A percentile compares a stretch with the other conserved stretches of the same genome.
Evolutionary conservation across 345 rosid genomes (phyloP).

Genomic region (Euphorbia tirucalli): DNA sequence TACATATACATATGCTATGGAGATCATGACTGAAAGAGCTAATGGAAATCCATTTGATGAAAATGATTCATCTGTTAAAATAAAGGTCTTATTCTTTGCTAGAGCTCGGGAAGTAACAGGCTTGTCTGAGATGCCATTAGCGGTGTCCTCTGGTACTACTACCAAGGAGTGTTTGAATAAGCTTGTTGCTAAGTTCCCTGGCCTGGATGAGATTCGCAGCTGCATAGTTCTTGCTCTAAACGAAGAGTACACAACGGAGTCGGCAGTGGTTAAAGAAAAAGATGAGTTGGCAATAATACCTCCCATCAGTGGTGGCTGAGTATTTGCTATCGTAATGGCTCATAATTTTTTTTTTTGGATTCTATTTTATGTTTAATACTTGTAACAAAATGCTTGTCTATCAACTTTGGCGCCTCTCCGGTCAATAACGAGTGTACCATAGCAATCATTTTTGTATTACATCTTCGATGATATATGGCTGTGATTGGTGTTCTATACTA

Average conservation of each 20-base stretch:
- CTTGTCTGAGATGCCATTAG: conserved; percentile 44
- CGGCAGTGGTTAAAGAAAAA: conserved; percentile 54
- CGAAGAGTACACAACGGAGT: conserved; percentile 63
- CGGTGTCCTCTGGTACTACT: conserved; percentile 63
- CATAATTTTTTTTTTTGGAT: no score
- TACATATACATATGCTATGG: conserved; percentile 20
- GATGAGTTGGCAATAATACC: conserved; percentile 96
- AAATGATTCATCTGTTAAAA: conserved; percentile 33
- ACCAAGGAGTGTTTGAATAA: conserved; percentile 59
- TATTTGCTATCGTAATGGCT: no score
- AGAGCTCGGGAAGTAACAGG: conserved; percentile 85
- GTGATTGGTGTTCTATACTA: no score
- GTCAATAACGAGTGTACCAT: no score
- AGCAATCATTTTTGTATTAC: no score
- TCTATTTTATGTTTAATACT: no score
- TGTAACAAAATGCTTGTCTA: no score
- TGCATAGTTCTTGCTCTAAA: conserved; percentile 81
- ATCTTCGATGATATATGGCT: no score
- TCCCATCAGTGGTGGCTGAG: conserved; percentile 98
- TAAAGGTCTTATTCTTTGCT: conserved; percentile 81
- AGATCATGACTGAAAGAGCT: conserved; percentile 12
- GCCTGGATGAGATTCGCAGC: conserved; percentile 57
- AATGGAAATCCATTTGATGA: conserved; percentile 11
- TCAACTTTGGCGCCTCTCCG: no score
- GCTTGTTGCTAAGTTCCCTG: conserved; percentile 58